Base-by-base conservation (phyloP, 1,284 basidiomycete genomes). In the Nidula niveotomentosa region DNA sequence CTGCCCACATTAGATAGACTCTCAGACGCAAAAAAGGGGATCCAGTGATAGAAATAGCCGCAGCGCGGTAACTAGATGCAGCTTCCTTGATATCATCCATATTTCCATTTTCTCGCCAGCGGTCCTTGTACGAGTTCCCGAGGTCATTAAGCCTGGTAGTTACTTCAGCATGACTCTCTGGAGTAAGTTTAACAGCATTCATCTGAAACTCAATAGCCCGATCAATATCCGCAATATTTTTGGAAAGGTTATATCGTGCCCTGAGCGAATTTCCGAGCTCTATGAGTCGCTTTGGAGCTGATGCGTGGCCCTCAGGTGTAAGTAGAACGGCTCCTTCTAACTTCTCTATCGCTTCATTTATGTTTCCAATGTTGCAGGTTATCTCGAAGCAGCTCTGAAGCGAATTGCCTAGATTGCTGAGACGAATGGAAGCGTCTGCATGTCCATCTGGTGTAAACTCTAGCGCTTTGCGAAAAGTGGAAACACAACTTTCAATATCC, bases 171-270 rank as follows among this genome's bases (percentile, higher is more conserved):
- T 60, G 52, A 8, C 37, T 34, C 35, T 53, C 49, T 48, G 53
- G 50, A 34, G 56, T 58, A 9, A 57, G 34, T 9, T 53, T 18
- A 36, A 57, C 43, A 17, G 55, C 58, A 36, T 52, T 35, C 43
- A 54, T 18, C 13, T 52, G 46, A 3, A 35, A 34, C 15, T 34
- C 17, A 39, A 69, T 47, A 10, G 45, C 45, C 3, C 18, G 13
- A n/a, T 47, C 45, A n/a, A 47, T 10, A 23, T 47, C 45, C 10
- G 13, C 45, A 23, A 47, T 13, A 18, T 47, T 10, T n/a, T 23
- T 23, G 12, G 45, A 15, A 2, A n/a, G 45, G 10, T 47, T 23
- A 47, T 10, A 13, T 47, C 45, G 13, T 10, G 10, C 13, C 13
- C 10, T 10, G 2, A 47, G 10, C 12, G 45, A 47, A n/a, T 13